Evolutionary conservation across 192 early-diverging fungal genomes (phyloP), one percentile per base, ranked within the genome.

Genomic region (Coemansia sp.): DNA sequence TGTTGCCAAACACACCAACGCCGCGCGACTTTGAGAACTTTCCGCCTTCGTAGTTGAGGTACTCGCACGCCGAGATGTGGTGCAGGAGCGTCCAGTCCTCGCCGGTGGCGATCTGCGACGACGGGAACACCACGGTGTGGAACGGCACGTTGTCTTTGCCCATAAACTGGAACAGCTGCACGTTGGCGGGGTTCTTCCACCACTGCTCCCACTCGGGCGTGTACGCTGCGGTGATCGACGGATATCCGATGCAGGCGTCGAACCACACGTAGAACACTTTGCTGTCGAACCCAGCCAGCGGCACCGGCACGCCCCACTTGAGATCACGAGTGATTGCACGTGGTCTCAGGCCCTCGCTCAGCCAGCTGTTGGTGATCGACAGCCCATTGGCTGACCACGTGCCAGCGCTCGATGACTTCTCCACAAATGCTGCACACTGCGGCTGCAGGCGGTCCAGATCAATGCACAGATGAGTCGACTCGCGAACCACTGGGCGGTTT

Each of bases 241-340:
- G 88, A 68, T 98, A 98, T 49, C 97, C 97, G 62, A 99, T 95
- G 58, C 90, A 91, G 22, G 97, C 97, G 68, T 99, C 97, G 62
- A 96, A 98, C 97, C 97, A 99, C 36, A 99, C 97, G 75, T 99
- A 99, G 53, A 99, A 98, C 17, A 98, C 96, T 83, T 98, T 98
- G 49, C 87, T 79, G 61, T 93, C 87, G 57, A 84, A 94, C 15
- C 90, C 92, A 9, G 80, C 73, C 22, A 90, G 81, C 14, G 97
- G 97, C 10, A 99, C 95, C 26, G 90, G 88, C 36, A 92, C 93
- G 34, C 97, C 97, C 97, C 97, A 99, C 72, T 97, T 98, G 69
- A 99, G 80, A 65, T 99, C 97, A 54, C 97, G 90, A 38, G 96
- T 99, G 65, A 99, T 99, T 77, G 94, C 96, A 54, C 96, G 89